These are phyloP conservation scores for Metschnikowia matae DNA, from an alignment of 805 yeast species.

Conservation along the genomic window DNA sequence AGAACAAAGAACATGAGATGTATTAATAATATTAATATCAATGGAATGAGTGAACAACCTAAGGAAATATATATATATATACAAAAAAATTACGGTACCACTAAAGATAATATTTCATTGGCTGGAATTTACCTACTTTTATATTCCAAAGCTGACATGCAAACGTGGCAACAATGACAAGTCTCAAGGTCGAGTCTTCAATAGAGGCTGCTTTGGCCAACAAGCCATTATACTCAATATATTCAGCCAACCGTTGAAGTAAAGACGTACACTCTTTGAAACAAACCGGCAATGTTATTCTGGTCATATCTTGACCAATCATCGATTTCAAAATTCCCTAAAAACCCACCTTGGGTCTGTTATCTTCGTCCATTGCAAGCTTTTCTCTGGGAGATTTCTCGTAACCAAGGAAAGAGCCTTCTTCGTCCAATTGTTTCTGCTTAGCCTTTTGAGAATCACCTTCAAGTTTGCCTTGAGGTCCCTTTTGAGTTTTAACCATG, in stretches of 20 bases:
- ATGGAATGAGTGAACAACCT: too few species aligned
- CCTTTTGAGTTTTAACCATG: neutral
- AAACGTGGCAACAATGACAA: conserved; percentile 88
- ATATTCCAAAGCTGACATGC: conserved; percentile 93
- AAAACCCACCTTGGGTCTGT: conserved; percentile 85
- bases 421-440: conserved; percentile 30
- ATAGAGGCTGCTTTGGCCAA: conserved; percentile 71
- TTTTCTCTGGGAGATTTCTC: conserved; percentile 74
- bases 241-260: conserved; percentile 92
- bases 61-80: too few species aligned
- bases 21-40: too few species aligned
- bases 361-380: conserved; percentile 69
- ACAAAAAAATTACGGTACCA: too few species aligned
- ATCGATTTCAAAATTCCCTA: conserved; percentile 95
- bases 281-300: conserved; percentile 92
- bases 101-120: too few species aligned
- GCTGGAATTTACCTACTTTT: too few species aligned
- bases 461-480: neutral
- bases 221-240: conserved; percentile 80
- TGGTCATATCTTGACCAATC: conserved; percentile 97
- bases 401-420: conserved; percentile 61
- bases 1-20: too few species aligned
- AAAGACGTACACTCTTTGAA: conserved; percentile 95
- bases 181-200: conserved; percentile 76
- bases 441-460: conserved; percentile 37